These are phyloP conservation scores for Geosmithia flava DNA, from an alignment of 2,329 filamentous ascomycete genomes.

Conservation along the genomic window DNA sequence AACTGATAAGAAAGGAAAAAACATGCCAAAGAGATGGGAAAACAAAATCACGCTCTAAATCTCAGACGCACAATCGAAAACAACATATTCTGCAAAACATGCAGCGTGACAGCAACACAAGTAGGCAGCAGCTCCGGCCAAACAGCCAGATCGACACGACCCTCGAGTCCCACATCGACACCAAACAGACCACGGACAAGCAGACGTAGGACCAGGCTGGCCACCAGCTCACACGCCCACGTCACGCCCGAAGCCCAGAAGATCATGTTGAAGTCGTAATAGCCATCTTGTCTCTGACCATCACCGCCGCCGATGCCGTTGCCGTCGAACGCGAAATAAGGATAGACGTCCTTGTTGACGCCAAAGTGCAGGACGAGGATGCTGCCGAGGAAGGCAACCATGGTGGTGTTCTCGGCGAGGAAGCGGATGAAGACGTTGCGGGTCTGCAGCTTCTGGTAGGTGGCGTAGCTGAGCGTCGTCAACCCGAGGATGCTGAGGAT, in stretches of 20 bases:
- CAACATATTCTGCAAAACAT: conserved; percentile 61
- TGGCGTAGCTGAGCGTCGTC: conserved; percentile 45
- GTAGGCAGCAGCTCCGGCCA: conserved; percentile 59
- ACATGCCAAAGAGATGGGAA: too few relatives aligned
- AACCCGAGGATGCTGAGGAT: conserved; percentile 39
- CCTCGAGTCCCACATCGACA: conserved; percentile 52
- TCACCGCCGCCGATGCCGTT: conserved; percentile 14
- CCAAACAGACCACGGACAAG: conserved; percentile 46
- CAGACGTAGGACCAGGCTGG: conserved; percentile 45
- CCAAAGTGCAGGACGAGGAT: conserved; percentile 56
- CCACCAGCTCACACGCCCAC: conserved; percentile 54
- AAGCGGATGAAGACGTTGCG: conserved; percentile 57
- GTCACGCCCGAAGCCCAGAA: conserved; percentile 52
- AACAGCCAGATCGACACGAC: conserved; percentile 48
- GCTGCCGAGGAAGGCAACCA: conserved; percentile 55
- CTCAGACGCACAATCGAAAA: conserved; percentile 56
- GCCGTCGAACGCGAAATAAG: conserved; percentile 54
- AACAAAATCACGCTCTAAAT: conserved; percentile 24
- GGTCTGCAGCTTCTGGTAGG: conserved; percentile 54
- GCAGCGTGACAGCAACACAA: conserved; percentile 51
- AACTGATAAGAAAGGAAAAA: neutral
- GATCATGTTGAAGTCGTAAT: conserved; percentile 51
- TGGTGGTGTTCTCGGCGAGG: conserved; percentile 54
- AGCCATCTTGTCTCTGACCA: conserved; percentile 12
- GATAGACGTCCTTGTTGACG: conserved; percentile 54